Percentiles rank a stretch among this genome's conserved stretches.
Conservation (phyloP, 495 filamentous ascomycete species). For the Penicillium samsonianum region DNA sequence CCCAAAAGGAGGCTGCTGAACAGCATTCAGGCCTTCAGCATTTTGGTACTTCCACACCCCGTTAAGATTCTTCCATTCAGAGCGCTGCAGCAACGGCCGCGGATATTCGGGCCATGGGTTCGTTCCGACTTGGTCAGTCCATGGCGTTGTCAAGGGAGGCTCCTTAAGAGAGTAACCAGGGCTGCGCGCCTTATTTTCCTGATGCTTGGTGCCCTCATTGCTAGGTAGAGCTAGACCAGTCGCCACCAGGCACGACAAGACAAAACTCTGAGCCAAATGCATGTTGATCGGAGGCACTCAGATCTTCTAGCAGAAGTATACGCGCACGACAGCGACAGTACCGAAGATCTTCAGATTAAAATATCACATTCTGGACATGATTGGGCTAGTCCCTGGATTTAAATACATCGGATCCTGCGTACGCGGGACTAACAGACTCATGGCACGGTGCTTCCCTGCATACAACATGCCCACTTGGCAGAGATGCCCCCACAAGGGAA, state of each 20-base stretch:
- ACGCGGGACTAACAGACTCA: slow-evolving; percentile 3
- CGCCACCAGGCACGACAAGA: slow-evolving; percentile 20
- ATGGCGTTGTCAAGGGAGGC: slow-evolving; percentile 58
- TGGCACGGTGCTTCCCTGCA: slow-evolving; percentile 1
- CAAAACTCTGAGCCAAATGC: slow-evolving; percentile 18
- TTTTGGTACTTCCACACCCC: slow-evolving; percentile 66
- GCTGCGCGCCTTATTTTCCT: slow-evolving; percentile 18
- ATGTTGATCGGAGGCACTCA: slow-evolving; percentile 11
- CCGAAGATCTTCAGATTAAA: background rate
- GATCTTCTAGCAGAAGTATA: background rate
- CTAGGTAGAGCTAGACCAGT: slow-evolving; percentile 21
- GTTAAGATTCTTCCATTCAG: slow-evolving; percentile 63
- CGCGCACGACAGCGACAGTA: background rate
- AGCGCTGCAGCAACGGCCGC: slow-evolving; percentile 58
- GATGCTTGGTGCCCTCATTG: background rate
- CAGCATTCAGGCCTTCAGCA: slow-evolving; percentile 40
- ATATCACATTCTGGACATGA: slow-evolving; percentile 4
- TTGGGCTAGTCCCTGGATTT: slow-evolving; percentile 15
- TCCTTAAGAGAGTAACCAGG: slow-evolving; percentile 31
- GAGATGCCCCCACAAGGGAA: slow-evolving; percentile 19
- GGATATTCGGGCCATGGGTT: slow-evolving; percentile 70
- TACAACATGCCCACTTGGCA: slow-evolving; percentile 14
- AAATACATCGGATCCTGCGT: slow-evolving; percentile 15
- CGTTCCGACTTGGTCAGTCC: slow-evolving; percentile 62
- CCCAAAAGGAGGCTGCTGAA: slow-evolving; percentile 43